phyloP scores from a whole-genome alignment of 2,329 filamentous ascomycete species.

The Claviceps lovelessii region DNA sequence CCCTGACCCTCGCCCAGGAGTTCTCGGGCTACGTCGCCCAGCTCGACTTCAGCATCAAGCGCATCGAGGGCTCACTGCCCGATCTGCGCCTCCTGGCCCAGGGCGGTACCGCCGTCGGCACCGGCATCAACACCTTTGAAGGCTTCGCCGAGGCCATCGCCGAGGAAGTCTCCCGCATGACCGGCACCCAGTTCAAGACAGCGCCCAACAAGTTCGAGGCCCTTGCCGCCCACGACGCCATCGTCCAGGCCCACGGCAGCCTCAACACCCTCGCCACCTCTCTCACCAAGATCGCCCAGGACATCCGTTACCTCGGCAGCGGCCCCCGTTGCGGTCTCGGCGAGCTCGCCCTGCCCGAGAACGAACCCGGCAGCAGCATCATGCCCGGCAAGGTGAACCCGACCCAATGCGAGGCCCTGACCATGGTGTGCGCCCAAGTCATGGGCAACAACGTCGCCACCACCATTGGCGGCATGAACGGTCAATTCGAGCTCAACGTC shows the following conservation, averaged over 20 bases:
- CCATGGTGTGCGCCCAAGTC: conserved; percentile 94
- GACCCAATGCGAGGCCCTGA: conserved; percentile 93
- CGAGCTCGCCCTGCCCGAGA: conserved; percentile 86
- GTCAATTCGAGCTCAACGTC: conserved; percentile 97
- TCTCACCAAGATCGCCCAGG: conserved; percentile 95
- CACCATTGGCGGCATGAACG: conserved; percentile 90
- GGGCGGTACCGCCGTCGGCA: conserved; percentile 92
- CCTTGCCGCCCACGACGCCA: conserved; percentile 85
- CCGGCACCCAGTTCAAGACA: conserved; percentile 83
- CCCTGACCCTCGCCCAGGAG: conserved; percentile 87
- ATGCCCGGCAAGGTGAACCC: conserved; percentile 99
- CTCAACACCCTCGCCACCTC: conserved; percentile 86
- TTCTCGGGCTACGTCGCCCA: conserved; percentile 96
- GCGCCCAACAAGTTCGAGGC: conserved; percentile 99
- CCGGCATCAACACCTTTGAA: conserved; percentile 92
- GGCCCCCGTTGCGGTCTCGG: conserved; percentile 91
- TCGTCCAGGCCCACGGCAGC: conserved; percentile 84
- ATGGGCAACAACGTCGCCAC: conserved; percentile 94
- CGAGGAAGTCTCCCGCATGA: conserved; percentile 80
- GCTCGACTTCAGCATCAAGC: conserved; percentile 78
- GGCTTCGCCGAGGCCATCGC: conserved; percentile 93
- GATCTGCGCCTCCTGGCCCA: conserved; percentile 80
- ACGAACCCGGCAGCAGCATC: conserved; percentile 94
- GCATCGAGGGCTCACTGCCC: conserved; percentile 68
- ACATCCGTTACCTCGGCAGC: conserved; percentile 91